A percentile compares a stretch with the other conserved stretches of the same genome.
Evolutionary conservation across 257 asterid species (phyloP).

Genomic region (Petunia secreta): DNA sequence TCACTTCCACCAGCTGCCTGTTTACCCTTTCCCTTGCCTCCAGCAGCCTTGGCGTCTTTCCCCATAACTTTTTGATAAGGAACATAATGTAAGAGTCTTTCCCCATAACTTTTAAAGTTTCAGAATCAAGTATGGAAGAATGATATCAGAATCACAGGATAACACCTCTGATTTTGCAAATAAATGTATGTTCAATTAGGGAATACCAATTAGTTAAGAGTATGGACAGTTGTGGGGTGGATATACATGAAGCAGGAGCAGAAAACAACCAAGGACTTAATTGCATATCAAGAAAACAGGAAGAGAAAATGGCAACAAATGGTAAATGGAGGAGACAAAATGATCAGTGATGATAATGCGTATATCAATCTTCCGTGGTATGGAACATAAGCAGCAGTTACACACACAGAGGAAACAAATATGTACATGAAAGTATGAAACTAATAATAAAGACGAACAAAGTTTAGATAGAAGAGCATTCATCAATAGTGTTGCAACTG

Average conservation of each 20-base stretch:
- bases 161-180: slow-evolving; percentile 7
- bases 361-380: neutral
- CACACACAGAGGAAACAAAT: neutral
- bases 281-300: neutral
- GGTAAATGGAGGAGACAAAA: neutral
- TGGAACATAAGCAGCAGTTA: neutral
- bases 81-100: neutral
- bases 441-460: neutral
- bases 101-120: slow-evolving; percentile 17
- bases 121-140: neutral
- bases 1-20: slow-evolving; percentile 89
- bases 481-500: neutral
- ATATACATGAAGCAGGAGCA: slow-evolving; percentile 6
- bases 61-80: slow-evolving; percentile 55
- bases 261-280: neutral
- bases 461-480: neutral
- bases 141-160: slow-evolving; percentile 12
- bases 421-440: neutral
- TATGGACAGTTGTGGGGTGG: neutral
- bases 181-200: neutral
- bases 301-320: neutral
- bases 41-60: slow-evolving; percentile 64
- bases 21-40: slow-evolving; percentile 86
- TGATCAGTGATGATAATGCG: neutral
- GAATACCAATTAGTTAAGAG: slow-evolving; percentile 6